phyloP scores from a whole-genome alignment of 192 early-diverging fungal genomes.

The Entomortierella chlamydospora region DNA sequence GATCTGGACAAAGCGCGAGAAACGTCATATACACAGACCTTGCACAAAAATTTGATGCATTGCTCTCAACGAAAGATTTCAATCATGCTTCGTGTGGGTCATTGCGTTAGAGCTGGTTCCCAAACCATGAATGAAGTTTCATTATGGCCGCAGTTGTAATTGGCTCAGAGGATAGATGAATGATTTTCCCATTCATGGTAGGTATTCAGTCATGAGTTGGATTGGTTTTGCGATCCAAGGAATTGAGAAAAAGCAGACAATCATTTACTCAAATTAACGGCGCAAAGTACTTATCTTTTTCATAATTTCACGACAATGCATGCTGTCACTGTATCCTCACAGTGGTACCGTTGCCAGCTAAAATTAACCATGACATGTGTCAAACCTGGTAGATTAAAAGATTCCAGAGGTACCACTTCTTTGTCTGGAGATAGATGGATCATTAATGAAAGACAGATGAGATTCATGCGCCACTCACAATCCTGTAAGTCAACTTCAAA shows the following conservation, averaged over 20 bases:
- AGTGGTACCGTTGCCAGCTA: too few species aligned
- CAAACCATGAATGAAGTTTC: constrained; percentile 65
- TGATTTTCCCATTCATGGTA: constrained; percentile 64
- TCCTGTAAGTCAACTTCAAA: too few species aligned
- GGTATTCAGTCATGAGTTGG: constrained; percentile 67
- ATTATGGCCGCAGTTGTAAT: constrained; percentile 61
- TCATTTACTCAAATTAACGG: constrained; percentile 8
- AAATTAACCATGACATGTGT: too few species aligned
- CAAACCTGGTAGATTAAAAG: too few species aligned
- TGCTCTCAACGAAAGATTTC: constrained; percentile 32
- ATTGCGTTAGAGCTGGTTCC: constrained; percentile 61
- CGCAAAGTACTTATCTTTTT: too few species aligned
- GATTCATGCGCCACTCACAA: too few species aligned
- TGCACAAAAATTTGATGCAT: constrained; percentile 24
- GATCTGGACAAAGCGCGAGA: constrained; percentile 59
- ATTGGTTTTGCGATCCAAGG: constrained; percentile 61
- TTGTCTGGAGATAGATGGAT: too few species aligned
- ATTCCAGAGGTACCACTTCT: too few species aligned
- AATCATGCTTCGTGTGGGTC: constrained; percentile 33
- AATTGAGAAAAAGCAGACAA: constrained; percentile 58
- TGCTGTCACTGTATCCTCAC: too few species aligned
- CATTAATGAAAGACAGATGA: too few species aligned
- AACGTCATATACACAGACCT: constrained; percentile 23
- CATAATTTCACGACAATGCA: too few species aligned
- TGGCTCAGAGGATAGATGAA: constrained; percentile 55